phyloP scores from a whole-genome alignment of 345 rosid species.

The Dipteronia dyeriana region DNA sequence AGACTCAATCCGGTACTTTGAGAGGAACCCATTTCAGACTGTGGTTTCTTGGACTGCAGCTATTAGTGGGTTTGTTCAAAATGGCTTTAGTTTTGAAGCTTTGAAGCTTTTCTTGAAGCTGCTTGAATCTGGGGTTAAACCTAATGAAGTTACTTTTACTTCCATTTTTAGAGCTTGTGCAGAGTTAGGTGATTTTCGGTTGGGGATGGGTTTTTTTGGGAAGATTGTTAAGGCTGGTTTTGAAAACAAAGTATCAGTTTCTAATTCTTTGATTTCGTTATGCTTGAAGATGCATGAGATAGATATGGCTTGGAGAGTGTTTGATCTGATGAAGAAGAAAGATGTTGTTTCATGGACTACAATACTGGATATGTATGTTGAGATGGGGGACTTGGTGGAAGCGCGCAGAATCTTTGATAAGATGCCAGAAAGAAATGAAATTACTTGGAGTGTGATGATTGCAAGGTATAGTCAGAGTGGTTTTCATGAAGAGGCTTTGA shows the following conservation, averaged over 20 bases:
- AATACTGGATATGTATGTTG: conserved; percentile 47
- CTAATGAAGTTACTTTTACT: conserved; percentile 51
- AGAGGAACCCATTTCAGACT: conserved; percentile 51
- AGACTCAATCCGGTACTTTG: conserved; percentile 53
- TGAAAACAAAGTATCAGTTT: conserved; percentile 40
- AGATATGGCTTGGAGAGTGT: conserved; percentile 39
- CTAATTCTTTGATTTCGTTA: conserved; percentile 53
- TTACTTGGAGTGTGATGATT: conserved; percentile 63
- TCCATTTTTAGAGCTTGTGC: conserved; percentile 48
- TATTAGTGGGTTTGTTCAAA: conserved; percentile 54
- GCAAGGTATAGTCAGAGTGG: conserved; percentile 60
- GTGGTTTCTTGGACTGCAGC: conserved; percentile 58
- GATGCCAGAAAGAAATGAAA: conserved; percentile 62
- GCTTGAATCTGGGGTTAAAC: conserved; percentile 45
- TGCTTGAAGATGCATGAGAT: conserved; percentile 50
- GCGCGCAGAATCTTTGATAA: conserved; percentile 50
- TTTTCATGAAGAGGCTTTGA: conserved; percentile 44
- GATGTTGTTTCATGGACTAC: conserved; percentile 71
- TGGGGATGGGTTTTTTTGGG: conserved; percentile 46
- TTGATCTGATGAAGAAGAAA: conserved; percentile 46
- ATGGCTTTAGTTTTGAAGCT: conserved; percentile 44
- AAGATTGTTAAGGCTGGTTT: conserved; percentile 51
- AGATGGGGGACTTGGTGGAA: conserved; percentile 46
- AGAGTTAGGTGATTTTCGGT: conserved; percentile 31
- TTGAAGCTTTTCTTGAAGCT: conserved; percentile 44